These are phyloP conservation scores for Syncephalastrum monosporum DNA, from an alignment of 371 early-diverging fungal species.

Conservation along the genomic window DNA sequence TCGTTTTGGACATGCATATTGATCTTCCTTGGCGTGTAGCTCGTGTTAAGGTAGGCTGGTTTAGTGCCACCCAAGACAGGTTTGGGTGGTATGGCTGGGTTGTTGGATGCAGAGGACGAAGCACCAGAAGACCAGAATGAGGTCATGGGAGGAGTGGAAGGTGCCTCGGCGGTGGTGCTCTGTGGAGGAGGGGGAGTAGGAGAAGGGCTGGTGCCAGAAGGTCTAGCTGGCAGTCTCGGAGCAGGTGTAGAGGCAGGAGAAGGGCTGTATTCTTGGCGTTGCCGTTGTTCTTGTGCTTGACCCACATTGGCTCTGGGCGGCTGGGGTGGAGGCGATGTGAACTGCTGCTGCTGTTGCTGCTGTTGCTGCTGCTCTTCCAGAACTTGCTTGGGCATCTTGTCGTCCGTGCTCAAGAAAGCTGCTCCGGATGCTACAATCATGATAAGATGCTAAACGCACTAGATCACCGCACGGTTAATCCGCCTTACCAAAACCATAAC, in stretches of 20 bases:
- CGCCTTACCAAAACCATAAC: conserved; percentile 48
- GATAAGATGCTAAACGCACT: not conserved
- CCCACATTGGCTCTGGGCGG: not conserved
- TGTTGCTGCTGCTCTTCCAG: conserved; percentile 24
- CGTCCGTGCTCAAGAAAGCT: conserved; percentile 47
- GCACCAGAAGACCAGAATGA: conserved; percentile 14
- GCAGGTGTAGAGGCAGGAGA: conserved; percentile 9
- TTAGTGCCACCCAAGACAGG: conserved; percentile 8
- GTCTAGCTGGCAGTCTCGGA: conserved; percentile 1
- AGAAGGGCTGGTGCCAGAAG: conserved; percentile 1
- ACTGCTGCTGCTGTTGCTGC: conserved; percentile 7
- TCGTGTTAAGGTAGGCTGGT: conserved; percentile 22
- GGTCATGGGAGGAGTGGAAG: conserved; percentile 12
- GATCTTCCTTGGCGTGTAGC: conserved; percentile 45
- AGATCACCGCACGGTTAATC: too few species aligned
- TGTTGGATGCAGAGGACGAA: conserved; percentile 2
- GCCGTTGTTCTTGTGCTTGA: too few species aligned
- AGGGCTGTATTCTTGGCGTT: not conserved
- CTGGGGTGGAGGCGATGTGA: not conserved
- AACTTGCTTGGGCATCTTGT: conserved; percentile 43
- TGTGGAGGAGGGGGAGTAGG: conserved; percentile 14
- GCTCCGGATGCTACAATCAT: conserved; percentile 41
- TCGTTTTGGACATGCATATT: conserved; percentile 37
- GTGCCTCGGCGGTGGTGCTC: not conserved
- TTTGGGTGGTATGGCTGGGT: conserved; percentile 2